These are phyloP conservation scores for Cercospora sp. DNA, from an alignment of 2,329 filamentous ascomycete genomes.

Conservation along the genomic window DNA sequence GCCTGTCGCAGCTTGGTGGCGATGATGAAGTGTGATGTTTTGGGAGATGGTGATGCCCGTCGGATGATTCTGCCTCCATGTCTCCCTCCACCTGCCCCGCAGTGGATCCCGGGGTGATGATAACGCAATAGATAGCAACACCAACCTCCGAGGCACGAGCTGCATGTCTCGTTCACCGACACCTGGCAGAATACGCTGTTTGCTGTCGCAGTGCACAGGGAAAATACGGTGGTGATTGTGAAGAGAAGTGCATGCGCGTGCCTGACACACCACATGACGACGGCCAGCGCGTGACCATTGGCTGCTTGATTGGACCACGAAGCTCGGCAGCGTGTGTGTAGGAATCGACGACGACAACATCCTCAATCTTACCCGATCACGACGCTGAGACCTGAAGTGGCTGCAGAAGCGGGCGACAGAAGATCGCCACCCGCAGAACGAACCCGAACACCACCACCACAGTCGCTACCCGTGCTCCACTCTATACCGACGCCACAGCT, in stretches of 20 bases:
- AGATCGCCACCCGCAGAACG: background rate
- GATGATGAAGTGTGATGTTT: background rate
- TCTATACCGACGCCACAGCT: background rate
- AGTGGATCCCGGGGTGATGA: background rate
- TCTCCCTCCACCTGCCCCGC: background rate
- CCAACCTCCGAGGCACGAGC: background rate
- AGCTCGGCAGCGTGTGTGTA: background rate
- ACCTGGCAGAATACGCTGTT: background rate
- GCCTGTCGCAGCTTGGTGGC: background rate
- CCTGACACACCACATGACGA: background rate
- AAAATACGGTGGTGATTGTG: background rate
- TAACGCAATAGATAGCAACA: constrained; percentile 3
- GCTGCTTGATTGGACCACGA: background rate
- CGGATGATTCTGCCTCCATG: background rate
- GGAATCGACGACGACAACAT: constrained; percentile 3
- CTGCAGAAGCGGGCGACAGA: background rate
- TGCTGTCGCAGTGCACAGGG: background rate
- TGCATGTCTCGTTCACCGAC: constrained; percentile 1
- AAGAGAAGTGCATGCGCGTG: background rate
- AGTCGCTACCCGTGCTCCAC: background rate
- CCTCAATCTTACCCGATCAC: background rate
- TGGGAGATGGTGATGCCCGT: background rate
- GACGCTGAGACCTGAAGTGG: background rate
- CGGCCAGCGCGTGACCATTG: constrained; percentile 6
- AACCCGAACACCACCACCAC: background rate